These are phyloP conservation scores for Thalassiosira mediterranea DNA, from an alignment of 352 stramenopile genomes.

Conservation along the genomic window DNA sequence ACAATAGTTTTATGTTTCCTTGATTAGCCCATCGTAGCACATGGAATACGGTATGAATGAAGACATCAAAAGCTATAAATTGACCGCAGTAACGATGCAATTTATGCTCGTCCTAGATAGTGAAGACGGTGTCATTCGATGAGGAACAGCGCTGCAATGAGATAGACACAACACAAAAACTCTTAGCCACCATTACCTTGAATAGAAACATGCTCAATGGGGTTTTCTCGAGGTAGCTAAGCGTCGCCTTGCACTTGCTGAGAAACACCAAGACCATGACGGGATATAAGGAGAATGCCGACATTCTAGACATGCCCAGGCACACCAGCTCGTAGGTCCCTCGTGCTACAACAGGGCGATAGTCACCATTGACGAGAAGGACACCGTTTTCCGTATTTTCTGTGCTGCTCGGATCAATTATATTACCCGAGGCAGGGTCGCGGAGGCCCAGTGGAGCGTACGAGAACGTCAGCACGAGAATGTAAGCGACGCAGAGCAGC, in stretches of 20 bases:
- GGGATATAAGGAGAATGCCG: slow-evolving; percentile 61
- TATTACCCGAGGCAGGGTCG: slow-evolving; percentile 20
- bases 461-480: slow-evolving; percentile 43
- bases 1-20: slow-evolving; percentile 47
- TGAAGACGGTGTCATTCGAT: too few relatives aligned
- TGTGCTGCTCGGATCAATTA: slow-evolving; percentile 42
- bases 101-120: slow-evolving; percentile 30
- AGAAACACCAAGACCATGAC: slow-evolving; percentile 53
- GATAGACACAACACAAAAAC: too few relatives aligned
- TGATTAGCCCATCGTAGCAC: slow-evolving; percentile 43
- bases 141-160: too few relatives aligned
- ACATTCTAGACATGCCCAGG: slow-evolving; percentile 43
- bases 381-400: slow-evolving; percentile 51
- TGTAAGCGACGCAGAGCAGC: slow-evolving; percentile 44
- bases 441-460: slow-evolving; percentile 18
- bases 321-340: slow-evolving; percentile 23
- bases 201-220: slow-evolving; percentile 49
- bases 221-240: slow-evolving; percentile 39
- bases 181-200: too few relatives aligned
- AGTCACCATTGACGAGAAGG: slow-evolving; percentile 47
- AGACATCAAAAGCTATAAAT: slow-evolving; percentile 45
- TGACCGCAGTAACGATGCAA: slow-evolving; percentile 49
- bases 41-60: slow-evolving; percentile 49
- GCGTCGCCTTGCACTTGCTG: slow-evolving; percentile 49
- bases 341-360: slow-evolving; percentile 50